Evolutionary conservation across 257 asterid species (phyloP).

Genomic region (Orobanche coerulescens): DNA sequence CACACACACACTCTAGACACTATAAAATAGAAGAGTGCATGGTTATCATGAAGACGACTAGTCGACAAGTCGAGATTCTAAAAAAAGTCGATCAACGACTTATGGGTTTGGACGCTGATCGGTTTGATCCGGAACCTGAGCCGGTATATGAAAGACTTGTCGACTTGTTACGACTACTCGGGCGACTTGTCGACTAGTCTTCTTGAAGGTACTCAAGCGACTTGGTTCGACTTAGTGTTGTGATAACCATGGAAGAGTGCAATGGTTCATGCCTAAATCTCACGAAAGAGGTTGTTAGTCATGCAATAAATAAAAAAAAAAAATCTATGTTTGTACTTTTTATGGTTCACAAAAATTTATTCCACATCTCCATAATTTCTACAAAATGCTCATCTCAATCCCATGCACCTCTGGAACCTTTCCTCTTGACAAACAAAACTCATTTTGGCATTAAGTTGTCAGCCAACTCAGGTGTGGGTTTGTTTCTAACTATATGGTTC

Average conservation of each 20-base stretch:
- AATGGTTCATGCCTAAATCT: not conserved
- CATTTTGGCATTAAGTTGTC: slow-evolving; percentile 22
- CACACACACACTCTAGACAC: not conserved
- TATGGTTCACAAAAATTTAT: slow-evolving; percentile 1
- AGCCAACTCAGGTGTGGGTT: slow-evolving; percentile 19
- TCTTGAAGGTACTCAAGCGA: too few species aligned
- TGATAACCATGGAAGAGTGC: slow-evolving; percentile 8
- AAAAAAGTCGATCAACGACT: too few species aligned
- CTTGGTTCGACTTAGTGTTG: too few species aligned
- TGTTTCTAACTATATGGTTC: slow-evolving; percentile 18
- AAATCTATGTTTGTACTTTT: slow-evolving; percentile 10
- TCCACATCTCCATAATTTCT: slow-evolving; percentile 16
- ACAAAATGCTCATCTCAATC: slow-evolving; percentile 15
- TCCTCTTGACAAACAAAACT: slow-evolving; percentile 21
- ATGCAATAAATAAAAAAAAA: not conserved
- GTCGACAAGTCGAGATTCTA: too few species aligned
- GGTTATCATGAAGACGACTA: too few species aligned
- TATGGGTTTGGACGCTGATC: too few species aligned
- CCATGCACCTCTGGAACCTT: slow-evolving; percentile 18
- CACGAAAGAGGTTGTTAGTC: slow-evolving; percentile 11
- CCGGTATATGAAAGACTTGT: too few species aligned
- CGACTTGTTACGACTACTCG: too few species aligned
- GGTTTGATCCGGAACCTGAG: too few species aligned
- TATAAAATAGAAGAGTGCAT: slow-evolving; percentile 8
- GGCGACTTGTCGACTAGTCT: too few species aligned